Evolutionary conservation across 306 rosid genomes (phyloP).

Genomic region (Gillenia trifoliata): DNA sequence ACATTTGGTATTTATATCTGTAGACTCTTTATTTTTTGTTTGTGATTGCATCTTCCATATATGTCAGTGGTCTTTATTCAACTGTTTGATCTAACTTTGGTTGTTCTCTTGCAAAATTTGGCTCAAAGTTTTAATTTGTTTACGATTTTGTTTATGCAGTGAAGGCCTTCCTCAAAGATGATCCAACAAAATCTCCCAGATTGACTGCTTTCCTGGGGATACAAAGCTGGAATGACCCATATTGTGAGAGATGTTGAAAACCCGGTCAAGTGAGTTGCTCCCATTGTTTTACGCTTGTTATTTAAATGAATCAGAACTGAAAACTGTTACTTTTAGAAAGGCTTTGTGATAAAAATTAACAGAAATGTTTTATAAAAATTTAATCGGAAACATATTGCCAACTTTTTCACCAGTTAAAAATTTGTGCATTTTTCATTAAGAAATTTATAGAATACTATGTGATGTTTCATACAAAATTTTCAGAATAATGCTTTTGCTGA

Average conservation of each 20-base stretch:
- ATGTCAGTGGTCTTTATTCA: background rate
- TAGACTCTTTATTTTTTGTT: background rate
- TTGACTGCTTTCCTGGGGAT: slow-evolving; percentile 81
- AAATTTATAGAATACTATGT: background rate
- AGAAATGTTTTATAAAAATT: background rate
- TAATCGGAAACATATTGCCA: background rate
- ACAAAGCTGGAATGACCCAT: slow-evolving; percentile 89
- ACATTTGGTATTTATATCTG: too few species aligned
- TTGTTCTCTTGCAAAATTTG: background rate
- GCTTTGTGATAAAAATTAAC: background rate
- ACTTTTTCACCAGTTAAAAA: background rate
- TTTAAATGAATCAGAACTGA: background rate
- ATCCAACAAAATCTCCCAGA: slow-evolving; percentile 49
- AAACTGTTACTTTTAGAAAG: background rate
- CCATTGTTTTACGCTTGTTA: background rate
- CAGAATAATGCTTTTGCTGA: background rate
- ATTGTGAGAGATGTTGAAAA: slow-evolving; percentile 81
- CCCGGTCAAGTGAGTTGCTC: slow-evolving; percentile 69
- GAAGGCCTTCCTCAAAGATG: slow-evolving; percentile 75
- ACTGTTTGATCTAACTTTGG: background rate
- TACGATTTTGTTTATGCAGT: slow-evolving; percentile 31
- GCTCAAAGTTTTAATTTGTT: background rate
- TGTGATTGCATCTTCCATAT: background rate
- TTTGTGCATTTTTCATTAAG: background rate
- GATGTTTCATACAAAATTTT: too few species aligned